Evolutionary conservation across 2,329 filamentous ascomycete genomes (phyloP), one percentile per base, ranked within the genome.

Genomic region (Aureobasidium sp.): DNA sequence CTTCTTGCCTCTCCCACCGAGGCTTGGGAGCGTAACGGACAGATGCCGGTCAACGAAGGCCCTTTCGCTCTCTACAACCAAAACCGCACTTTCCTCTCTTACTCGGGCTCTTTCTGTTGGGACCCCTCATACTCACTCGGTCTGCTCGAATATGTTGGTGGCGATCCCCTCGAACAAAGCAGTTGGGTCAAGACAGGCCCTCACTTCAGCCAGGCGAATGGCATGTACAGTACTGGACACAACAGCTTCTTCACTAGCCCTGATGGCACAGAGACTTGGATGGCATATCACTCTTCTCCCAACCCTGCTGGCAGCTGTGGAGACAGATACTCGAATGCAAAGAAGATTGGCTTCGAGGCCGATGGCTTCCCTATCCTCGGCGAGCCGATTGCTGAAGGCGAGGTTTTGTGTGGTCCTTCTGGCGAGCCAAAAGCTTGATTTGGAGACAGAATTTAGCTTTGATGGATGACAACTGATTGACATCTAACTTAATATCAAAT

Each of bases 171-270:
- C 11, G 65, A 69, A n/a, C 65, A 70, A 0, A 67, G 66, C 0
- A 78, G 76, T 13, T 84, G 81, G 82, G 74, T 68, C 3, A 84
- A 84, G 73, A 75, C 72, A 2, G 79, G 79, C 0, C 81, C 79
- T 8, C 72, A 80, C 2, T 76, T 84, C 37, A 76, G 73, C 21
- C 78, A 74, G 42, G 80, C 77, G 2, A 83, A 84, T 62, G 80
- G 81, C 3, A 81, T 82, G 67, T 83, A 79, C 53, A 81, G 81
- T 15, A 79, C 81, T 0, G 81, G 80, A 0, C 80, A 83, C 63
- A 83, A 83, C 64, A 80, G 79, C 2, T 84, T 84, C 74, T 84
- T 85, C 70, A 71, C 69, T 27, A 82, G 79, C 62, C 81, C 81
- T 0, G 79, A 84, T 62, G 79, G 75, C 3, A 77, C 71, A 0